Evolutionary conservation across 1,139 yeast genomes (phyloP).

Genomic region (Geotrichum citri-aurantii): DNA sequence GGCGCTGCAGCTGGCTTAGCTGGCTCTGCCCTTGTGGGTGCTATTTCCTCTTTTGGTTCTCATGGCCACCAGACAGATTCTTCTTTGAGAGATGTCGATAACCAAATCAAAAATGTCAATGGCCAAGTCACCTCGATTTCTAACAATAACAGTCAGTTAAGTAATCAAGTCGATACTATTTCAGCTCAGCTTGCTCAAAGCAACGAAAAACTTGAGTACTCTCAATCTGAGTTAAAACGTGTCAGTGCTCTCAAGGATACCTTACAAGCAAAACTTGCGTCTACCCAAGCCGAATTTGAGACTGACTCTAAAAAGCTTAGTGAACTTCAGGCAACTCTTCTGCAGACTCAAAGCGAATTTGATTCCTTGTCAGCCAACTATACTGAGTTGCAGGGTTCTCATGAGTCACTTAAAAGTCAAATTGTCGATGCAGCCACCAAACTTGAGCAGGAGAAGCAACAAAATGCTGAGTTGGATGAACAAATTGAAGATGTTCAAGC

Average conservation of each 20-base stretch:
- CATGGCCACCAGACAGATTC: conserved; percentile 55
- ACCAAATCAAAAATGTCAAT: conserved; percentile 53
- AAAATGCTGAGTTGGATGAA: conserved; percentile 59
- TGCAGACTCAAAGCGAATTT: conserved; percentile 60
- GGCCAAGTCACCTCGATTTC: conserved; percentile 60
- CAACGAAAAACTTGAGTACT: conserved; percentile 63
- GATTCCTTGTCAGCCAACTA: conserved; percentile 70
- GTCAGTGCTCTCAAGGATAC: conserved; percentile 62
- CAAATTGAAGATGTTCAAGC: conserved; percentile 60
- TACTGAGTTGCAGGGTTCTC: conserved; percentile 73
- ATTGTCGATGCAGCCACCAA: conserved; percentile 55
- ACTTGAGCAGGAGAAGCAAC: conserved; percentile 59
- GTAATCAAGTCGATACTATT: conserved; percentile 40
- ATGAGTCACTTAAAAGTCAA: conserved; percentile 64
- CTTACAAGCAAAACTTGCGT: conserved; percentile 61
- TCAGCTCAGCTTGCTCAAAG: conserved; percentile 66
- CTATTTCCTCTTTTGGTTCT: conserved; percentile 48
- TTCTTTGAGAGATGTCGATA: conserved; percentile 76
- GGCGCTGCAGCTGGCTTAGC: conserved; percentile 27
- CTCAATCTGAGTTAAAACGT: conserved; percentile 66
- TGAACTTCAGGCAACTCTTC: conserved; percentile 57
- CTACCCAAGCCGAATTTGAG: conserved; percentile 66
- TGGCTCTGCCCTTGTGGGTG: conserved; percentile 12
- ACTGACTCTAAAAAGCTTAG: conserved; percentile 61
- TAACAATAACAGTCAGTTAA: neutral